phyloP scores from a whole-genome alignment of 2,329 filamentous ascomycete genomes.

The Achaetomium macrosporum region DNA sequence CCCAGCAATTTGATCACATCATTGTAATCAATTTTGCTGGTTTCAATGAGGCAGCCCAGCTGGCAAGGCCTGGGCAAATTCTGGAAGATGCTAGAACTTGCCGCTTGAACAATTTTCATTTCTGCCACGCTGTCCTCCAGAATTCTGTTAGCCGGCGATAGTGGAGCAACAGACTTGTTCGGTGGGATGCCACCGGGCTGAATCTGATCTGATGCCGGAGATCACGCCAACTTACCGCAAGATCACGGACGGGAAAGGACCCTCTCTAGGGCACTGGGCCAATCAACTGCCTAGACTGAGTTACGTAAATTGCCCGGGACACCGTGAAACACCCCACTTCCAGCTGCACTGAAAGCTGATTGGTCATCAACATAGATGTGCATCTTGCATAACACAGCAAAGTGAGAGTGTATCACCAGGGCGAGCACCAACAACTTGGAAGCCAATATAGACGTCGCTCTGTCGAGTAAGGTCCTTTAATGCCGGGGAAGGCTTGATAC shows the following conservation, averaged over 20 bases:
- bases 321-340: background rate
- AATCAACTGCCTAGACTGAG: background rate
- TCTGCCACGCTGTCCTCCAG: background rate
- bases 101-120: slow-evolving; percentile 1
- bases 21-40: background rate
- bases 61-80: background rate
- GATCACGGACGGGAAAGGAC: slow-evolving; percentile 15
- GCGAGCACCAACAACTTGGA: background rate
- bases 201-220: slow-evolving; percentile 15
- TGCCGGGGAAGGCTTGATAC: slow-evolving; percentile 19
- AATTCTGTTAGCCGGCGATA: slow-evolving; percentile 4
- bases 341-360: background rate
- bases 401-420: background rate
- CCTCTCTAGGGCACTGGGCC: background rate
- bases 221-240: slow-evolving; percentile 8
- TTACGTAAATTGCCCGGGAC: slow-evolving; percentile 3
- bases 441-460: background rate
- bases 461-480: background rate
- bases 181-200: slow-evolving; percentile 7
- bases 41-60: background rate
- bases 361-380: slow-evolving; percentile 6
- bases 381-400: background rate
- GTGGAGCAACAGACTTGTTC: background rate
- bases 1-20: background rate
- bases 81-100: background rate